These are phyloP conservation scores for Sporobolomyces pararoseus DNA, from an alignment of 768 basidiomycete species.

Conservation along the genomic window DNA sequence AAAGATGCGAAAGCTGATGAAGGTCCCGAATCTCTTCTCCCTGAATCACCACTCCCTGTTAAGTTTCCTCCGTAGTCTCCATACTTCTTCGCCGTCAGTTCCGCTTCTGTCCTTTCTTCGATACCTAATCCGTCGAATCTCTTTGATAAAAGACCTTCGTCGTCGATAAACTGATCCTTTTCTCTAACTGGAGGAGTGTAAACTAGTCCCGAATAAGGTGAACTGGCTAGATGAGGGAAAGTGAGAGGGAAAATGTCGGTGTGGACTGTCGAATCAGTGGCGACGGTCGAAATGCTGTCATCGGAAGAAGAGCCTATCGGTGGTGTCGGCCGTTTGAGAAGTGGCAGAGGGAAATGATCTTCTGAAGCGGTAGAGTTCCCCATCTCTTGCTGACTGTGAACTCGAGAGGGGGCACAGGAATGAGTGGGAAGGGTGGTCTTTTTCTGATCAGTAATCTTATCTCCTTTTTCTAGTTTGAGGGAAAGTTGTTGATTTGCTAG, in stretches of 20 bases:
- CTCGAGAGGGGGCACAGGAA: neutral
- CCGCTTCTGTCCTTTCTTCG: neutral
- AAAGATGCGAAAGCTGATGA: neutral
- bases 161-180: slow-evolving; percentile 10
- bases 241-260: neutral
- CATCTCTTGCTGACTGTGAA: too few relatives aligned
- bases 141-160: neutral
- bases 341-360: neutral
- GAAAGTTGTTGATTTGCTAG: too few relatives aligned
- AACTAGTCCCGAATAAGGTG: slow-evolving; percentile 8
- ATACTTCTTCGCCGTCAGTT: neutral
- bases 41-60: too few relatives aligned
- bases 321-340: neutral
- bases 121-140: slow-evolving; percentile 12
- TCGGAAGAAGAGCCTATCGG: neutral
- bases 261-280: neutral
- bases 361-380: neutral
- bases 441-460: too few relatives aligned
- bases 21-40: too few relatives aligned
- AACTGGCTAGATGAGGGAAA: neutral
- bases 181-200: slow-evolving; percentile 4
- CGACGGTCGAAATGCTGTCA: slow-evolving; percentile 17
- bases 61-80: too few relatives aligned
- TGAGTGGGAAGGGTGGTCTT: neutral
- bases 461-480: too few relatives aligned